These are phyloP conservation scores for Westerdykella ornata DNA, from an alignment of 2,329 filamentous ascomycete genomes.

Conservation along the genomic window DNA sequence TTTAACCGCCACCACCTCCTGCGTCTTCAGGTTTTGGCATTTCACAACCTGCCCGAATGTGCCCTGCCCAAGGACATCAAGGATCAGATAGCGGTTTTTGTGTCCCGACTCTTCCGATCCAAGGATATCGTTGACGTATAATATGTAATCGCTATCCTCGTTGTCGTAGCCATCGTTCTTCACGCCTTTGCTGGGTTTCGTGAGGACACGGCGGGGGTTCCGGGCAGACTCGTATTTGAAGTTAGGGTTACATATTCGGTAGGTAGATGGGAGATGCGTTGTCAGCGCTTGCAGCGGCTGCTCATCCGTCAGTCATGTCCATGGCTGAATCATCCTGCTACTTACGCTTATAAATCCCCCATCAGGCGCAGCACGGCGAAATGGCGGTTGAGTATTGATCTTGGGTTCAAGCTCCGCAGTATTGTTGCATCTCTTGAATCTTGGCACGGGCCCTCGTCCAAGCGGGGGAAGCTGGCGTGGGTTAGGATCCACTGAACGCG, in stretches of 20 bases:
- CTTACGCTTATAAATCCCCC: constrained; percentile 95
- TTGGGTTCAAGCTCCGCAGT: constrained; percentile 71
- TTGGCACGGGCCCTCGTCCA: constrained; percentile 66
- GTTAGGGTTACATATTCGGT: constrained; percentile 93
- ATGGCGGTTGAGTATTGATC: constrained; percentile 80
- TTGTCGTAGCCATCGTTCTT: constrained; percentile 99
- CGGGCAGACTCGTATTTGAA: constrained; percentile 99
- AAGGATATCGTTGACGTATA: constrained; percentile 97
- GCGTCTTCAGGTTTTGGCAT: constrained; percentile 95
- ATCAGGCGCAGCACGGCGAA: constrained; percentile 88
- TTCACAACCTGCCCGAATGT: constrained; percentile 99
- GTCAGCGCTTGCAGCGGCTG: constrained; percentile 94
- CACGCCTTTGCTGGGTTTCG: constrained; percentile 94
- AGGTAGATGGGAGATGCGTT: constrained; percentile 85
- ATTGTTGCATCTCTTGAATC: constrained; percentile 73
- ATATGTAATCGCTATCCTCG: constrained; percentile 97
- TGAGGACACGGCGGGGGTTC: constrained; percentile 90
- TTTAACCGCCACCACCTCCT: constrained; percentile 97
- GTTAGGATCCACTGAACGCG: constrained; percentile 42
- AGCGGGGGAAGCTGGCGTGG: constrained; percentile 42
- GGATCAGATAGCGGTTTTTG: constrained; percentile 96
- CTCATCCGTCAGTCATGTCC: neutral
- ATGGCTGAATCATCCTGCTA: constrained; percentile 3
- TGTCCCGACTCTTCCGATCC: constrained; percentile 97
- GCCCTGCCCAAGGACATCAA: constrained; percentile 93